phyloP scores from a whole-genome alignment of 768 basidiomycete species.

The Termitomyces sp. region DNA sequence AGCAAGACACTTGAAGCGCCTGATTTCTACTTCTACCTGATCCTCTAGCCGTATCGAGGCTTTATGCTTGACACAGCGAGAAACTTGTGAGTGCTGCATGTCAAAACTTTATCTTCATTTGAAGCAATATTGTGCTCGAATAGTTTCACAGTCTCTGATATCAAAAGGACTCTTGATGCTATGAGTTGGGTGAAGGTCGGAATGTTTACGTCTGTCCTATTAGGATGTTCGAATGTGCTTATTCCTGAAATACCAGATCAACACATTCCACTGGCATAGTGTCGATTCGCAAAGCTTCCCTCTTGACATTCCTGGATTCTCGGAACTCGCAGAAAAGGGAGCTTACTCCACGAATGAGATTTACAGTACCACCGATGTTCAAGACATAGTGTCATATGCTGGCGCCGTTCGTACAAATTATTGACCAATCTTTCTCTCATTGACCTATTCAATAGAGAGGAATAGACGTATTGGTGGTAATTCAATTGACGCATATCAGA shows the following conservation, averaged over 20 bases:
- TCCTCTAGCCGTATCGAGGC: slow-evolving; percentile 62
- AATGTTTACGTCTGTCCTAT: slow-evolving; percentile 36
- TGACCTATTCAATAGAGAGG: slow-evolving; percentile 40
- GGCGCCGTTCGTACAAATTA: slow-evolving; percentile 40
- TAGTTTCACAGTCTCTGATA: slow-evolving; percentile 60
- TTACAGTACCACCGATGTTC: slow-evolving; percentile 52
- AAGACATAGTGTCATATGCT: slow-evolving; percentile 59
- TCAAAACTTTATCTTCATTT: neutral
- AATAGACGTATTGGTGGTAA: slow-evolving; percentile 63
- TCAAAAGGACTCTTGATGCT: slow-evolving; percentile 65
- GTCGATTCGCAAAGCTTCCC: slow-evolving; percentile 80
- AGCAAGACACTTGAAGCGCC: slow-evolving; percentile 17
- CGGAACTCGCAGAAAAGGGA: slow-evolving; percentile 58
- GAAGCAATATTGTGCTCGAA: neutral
- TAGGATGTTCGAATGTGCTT: slow-evolving; percentile 28
- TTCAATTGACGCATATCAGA: slow-evolving; percentile 6
- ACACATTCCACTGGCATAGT: slow-evolving; percentile 78
- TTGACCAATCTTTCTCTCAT: slow-evolving; percentile 9
- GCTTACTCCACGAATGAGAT: slow-evolving; percentile 56
- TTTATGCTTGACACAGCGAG: slow-evolving; percentile 79
- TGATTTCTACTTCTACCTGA: neutral
- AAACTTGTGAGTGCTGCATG: slow-evolving; percentile 49
- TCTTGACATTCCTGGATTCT: slow-evolving; percentile 51
- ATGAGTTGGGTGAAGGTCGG: slow-evolving; percentile 70
- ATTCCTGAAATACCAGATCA: slow-evolving; percentile 38